Evolutionary conservation across 202 grass and related monocot species (phyloP), one percentile per base, ranked within the genome.

Genomic region (Miscanthus sacchariflorus): DNA sequence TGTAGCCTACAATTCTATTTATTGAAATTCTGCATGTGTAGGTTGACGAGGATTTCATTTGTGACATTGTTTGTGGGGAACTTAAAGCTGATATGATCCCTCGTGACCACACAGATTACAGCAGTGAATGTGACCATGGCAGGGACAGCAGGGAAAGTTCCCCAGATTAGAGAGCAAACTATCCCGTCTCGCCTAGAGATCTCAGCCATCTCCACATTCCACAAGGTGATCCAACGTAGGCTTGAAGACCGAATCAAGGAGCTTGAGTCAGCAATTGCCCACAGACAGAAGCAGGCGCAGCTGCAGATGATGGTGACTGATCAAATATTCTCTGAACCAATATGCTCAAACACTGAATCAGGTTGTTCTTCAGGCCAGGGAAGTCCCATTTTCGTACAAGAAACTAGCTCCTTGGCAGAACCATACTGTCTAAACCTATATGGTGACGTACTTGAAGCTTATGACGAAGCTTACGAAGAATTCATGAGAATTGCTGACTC

Each of bases 171-270:
- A 76, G 83, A 76, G 23, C 72, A n/a, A 88, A 91, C 84, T 98
- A 93, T 87, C 79, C 94, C 4, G 75, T 99, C 59, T 96, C 91
- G 6, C 97, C 97, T 39, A 92, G 86, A 72, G 89, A 96, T 78
- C 93, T 99, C 35, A 95, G 93, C 77, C 94, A 94, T 9, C 91
- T 99, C 74, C 94, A 99, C 42, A 91, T 90, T 99, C 74, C 94
- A 99, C 42, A 91, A 93, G 79, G 92, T 99, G 74, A 90, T 99
- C 80, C 92, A 96, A 76, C 81, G 72, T 40, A 90, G 92, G 74
- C 92, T 93, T 1, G 90, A 96, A 94, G 87, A 88, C 33, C 89
- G 88, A 80, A 96, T 99, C 33, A 92, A 95, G 81, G 94, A 99
- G 67, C 97, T 99, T 39, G 94, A 99, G 83, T 80, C 56, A 79